Conservation (phyloP, 441 rosid species). For the Mallotus repandus region DNA sequence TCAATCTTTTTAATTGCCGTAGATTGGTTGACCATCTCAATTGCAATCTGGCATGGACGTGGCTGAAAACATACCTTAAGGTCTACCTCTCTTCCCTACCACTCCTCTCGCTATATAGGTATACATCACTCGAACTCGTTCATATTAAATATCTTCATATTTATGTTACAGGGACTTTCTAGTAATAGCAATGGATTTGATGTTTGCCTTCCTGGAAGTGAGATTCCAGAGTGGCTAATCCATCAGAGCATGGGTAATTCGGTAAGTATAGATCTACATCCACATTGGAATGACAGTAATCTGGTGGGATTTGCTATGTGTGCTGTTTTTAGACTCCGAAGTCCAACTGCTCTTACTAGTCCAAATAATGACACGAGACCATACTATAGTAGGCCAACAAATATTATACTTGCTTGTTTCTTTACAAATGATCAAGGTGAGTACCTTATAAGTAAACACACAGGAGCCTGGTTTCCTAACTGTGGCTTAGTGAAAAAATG, state of each 20-base stretch:
- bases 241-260: neutral
- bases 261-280: neutral
- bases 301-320: slow-evolving; percentile 14
- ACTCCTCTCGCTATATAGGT: neutral
- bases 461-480: neutral
- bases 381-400: neutral
- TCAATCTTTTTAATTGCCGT: slow-evolving; percentile 2
- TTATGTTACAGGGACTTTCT: slow-evolving; percentile 3
- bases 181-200: neutral
- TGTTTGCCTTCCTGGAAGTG: slow-evolving; percentile 1
- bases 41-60: neutral
- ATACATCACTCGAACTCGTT: neutral
- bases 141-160: neutral
- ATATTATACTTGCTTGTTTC: neutral
- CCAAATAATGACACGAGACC: neutral
- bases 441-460: neutral
- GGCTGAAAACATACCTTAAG: slow-evolving; percentile 1
- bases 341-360: neutral
- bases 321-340: neutral
- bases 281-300: neutral
- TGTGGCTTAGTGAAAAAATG: neutral
- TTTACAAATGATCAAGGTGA: neutral
- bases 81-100: slow-evolving; percentile 4
- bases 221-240: slow-evolving; percentile 10
- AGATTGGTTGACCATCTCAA: neutral